Conservation (phyloP, 495 filamentous ascomycete genomes). For the Neurospora pannonica region DNA sequence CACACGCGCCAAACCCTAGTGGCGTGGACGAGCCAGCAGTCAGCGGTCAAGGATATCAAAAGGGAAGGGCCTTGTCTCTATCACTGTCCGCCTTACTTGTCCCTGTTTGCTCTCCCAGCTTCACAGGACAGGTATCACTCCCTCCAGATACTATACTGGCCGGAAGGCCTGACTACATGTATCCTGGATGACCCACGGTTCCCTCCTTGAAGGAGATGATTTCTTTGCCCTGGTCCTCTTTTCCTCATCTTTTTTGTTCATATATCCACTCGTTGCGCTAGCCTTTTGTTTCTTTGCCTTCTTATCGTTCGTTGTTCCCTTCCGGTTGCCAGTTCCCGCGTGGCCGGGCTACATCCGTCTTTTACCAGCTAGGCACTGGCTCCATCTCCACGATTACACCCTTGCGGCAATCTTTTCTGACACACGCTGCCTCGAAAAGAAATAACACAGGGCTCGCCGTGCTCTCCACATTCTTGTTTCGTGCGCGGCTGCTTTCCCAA, state of each 20-base stretch:
- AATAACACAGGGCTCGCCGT: conserved; percentile 23
- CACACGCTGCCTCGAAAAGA: conserved; percentile 29
- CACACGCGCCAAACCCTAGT: conserved; percentile 11
- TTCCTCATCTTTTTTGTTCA: conserved; percentile 1
- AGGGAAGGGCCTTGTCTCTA: background rate
- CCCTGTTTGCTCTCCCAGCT: conserved; percentile 6
- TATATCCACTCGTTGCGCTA: conserved; percentile 8
- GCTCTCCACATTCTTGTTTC: conserved; percentile 24
- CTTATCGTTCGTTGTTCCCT: conserved; percentile 7
- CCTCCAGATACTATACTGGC: conserved; percentile 4
- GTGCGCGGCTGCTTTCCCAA: conserved; percentile 23
- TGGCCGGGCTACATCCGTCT: background rate
- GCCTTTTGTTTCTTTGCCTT: conserved; percentile 8
- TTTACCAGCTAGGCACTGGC: conserved; percentile 1
- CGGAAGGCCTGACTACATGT: background rate
- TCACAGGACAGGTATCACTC: conserved; percentile 4
- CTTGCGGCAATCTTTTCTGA: conserved; percentile 32
- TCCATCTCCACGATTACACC: conserved; percentile 15
- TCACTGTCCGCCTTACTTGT: conserved; percentile 5
- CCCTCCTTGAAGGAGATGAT: background rate
- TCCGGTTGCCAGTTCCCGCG: conserved; percentile 4
- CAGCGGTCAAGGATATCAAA: background rate
- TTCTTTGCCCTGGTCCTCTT: conserved; percentile 1
- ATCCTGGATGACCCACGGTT: conserved; percentile 1
- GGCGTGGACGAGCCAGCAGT: conserved; percentile 11